Base-by-base conservation (phyloP, 192 early-diverging fungal species). In the Coemansia sp. region DNA sequence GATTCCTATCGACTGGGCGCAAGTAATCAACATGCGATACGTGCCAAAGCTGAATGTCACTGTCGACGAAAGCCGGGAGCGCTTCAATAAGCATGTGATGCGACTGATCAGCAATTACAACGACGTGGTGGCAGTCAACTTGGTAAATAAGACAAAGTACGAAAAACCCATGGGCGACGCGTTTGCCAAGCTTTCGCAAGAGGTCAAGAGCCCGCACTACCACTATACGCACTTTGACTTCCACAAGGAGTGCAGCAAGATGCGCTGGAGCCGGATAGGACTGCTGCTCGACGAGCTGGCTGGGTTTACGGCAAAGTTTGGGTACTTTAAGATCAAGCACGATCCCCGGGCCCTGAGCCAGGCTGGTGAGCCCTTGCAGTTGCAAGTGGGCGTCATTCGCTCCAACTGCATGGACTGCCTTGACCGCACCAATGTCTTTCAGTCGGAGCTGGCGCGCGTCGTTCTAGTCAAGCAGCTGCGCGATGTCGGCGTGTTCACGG, bases 371-470 rank as follows among this genome's bases (percentile, higher is more conserved):
- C 61, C 67, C 8, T 14, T 29, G 38, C 51, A 69, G 27, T 19
- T 70, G 38, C 96, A 99, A 67, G 82, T 77, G 5, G 94, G 93
- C 9, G 91, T 97, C 14, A 84, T 95, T 37, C 91, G 98, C 57
- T 91, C 96, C 2, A 99, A 99, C 78, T 99, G 98, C 80, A 97
- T 99, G 92, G 98, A 99, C 82, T 99, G 98, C 76, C 81, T 99
- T 38, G 98, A 99, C 74, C 90, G 98, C 69, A 99, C 98, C 32
- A 99, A 99, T 72, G 97, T 99, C 25, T 95, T 98, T 19, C 98
- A 99, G 74, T 92, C 90, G 27, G 91, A 95, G 37, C 77, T 99
- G 34, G 94, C 95, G 12, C 86, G 90, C 29, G 79, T 75, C 51
- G 75, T 91, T 1, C 84, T 99, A 58, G 87, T 86, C 39, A 67